phyloP scores from a whole-genome alignment of 2,329 filamentous ascomycete genomes.

The Aphanocladium album region DNA sequence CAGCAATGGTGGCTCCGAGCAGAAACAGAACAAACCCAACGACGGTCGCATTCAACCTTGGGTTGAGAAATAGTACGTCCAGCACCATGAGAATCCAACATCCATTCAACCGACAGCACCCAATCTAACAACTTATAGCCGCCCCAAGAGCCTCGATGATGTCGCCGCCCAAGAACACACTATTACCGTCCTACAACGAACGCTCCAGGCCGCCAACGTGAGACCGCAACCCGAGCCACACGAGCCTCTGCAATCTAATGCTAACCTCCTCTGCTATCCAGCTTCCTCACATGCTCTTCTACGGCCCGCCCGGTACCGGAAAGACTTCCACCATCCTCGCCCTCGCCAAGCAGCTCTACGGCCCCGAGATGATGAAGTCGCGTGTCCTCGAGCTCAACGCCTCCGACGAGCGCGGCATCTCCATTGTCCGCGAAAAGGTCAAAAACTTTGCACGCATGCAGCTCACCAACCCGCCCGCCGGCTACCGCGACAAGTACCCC shows the following conservation, averaged over 20 bases:
- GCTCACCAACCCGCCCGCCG: conserved; percentile 71
- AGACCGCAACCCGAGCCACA: background rate
- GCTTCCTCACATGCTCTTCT: conserved; percentile 99
- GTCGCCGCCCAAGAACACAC: conserved; percentile 98
- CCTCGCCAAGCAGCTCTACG: conserved; percentile 94
- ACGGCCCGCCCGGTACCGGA: conserved; percentile 92
- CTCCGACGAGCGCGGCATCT: conserved; percentile 96
- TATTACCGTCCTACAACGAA: conserved; percentile 84
- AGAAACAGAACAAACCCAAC: conserved; percentile 59
- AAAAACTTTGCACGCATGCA: conserved; percentile 98
- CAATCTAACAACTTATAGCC: conserved; percentile 47
- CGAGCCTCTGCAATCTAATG: background rate
- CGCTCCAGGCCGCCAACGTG: conserved; percentile 89
- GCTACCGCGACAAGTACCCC: conserved; percentile 69
- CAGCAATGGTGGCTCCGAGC: conserved; percentile 54
- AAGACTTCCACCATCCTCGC: conserved; percentile 98
- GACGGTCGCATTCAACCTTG: conserved; percentile 73
- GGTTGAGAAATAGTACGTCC: conserved; percentile 93
- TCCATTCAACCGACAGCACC: no score
- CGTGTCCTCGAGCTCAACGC: conserved; percentile 99
- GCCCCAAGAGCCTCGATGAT: conserved; percentile 88
- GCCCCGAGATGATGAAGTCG: conserved; percentile 84
- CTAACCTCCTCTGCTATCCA: conserved; percentile 28
- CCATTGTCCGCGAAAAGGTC: conserved; percentile 94
- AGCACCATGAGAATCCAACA: conserved; percentile 6